Evolutionary conservation across 78 protist genomes (phyloP), one percentile per base, ranked within the genome.

Genomic region (Corallochytrium limacisporum): DNA sequence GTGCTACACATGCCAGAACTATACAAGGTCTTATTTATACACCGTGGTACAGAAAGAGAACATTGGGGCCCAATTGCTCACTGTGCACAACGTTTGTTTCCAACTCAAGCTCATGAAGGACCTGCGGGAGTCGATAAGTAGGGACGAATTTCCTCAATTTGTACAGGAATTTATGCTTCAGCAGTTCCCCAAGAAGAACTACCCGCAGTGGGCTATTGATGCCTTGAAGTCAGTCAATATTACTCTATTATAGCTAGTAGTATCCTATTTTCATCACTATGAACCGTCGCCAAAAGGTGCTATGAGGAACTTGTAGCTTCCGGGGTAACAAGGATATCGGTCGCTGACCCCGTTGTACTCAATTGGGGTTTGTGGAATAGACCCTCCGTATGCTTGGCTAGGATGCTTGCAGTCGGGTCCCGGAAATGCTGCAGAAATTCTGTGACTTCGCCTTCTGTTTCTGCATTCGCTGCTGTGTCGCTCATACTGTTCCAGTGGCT

Each of bases 31-130:
- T 1, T 82, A 75, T 24, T 47, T 91, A 4, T 81, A 84, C 47
- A 22, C 77, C 29, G 59, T 87, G 4, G 80, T 70, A 2, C 40
- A 13, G 38, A 62, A 69, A 35, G 86, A 83, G 32, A 55, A 53
- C 4, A 71, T 69, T 16, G 92, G 76, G 10, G 74, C 77, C 28
- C 89, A 83, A 24, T 74, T 92, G 28, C 62, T 92, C 55, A 76
- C 97, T 29, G 47, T 66, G 46, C 97, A 92, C 82, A 92, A 92
- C 69, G 57, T 92, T 28, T 81, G 85, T 2, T 90, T 78, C 50
- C 87, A 79, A 56, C 61, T 89, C 78, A 48, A 50, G 4, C 70
- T 91, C 36, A 88, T 85, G 91, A 3, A 38, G 12, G 28, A 48
- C 42, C 32, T 79, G 24, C 57, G 96, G 22, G 50, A 72, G 43